Conservation (phyloP, 306 rosid species). For the Aeschynomene evenia region DNA sequence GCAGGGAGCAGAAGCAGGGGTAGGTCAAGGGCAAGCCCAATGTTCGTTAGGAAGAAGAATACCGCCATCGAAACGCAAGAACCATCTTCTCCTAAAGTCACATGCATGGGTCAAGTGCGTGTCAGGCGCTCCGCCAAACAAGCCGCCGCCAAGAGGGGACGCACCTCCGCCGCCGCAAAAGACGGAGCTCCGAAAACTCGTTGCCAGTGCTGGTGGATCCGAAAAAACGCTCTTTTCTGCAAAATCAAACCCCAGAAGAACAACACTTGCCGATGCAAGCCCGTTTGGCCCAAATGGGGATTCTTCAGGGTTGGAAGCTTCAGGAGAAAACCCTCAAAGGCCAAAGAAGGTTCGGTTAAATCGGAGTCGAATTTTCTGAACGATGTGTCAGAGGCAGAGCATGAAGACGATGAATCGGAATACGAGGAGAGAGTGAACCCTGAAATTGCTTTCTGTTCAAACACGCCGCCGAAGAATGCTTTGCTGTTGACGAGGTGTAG, state of each 20-base stretch:
- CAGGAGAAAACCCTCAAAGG: slow-evolving; percentile 36
- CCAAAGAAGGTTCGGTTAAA: slow-evolving; percentile 21
- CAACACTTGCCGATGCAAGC: slow-evolving; percentile 22
- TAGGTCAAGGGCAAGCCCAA: slow-evolving; percentile 75
- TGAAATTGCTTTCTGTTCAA: slow-evolving; percentile 14
- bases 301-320: slow-evolving; percentile 42
- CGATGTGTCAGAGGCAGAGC: slow-evolving; percentile 14
- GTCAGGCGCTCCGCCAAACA: slow-evolving; percentile 61
- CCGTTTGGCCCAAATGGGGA: slow-evolving; percentile 55
- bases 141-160: neutral
- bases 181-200: slow-evolving; percentile 14
- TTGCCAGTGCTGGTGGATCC: slow-evolving; percentile 50
- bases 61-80: slow-evolving; percentile 71
- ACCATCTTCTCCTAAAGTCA: slow-evolving; percentile 95
- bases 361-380: slow-evolving; percentile 34
- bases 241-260: slow-evolving; percentile 20
- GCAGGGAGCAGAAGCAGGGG: slow-evolving; percentile 72
- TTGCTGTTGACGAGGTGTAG: slow-evolving; percentile 72
- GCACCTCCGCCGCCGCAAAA: neutral
- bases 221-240: slow-evolving; percentile 29
- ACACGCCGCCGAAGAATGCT: slow-evolving; percentile 75
- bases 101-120: slow-evolving; percentile 97
- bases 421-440: slow-evolving; percentile 17
- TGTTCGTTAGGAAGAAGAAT: slow-evolving; percentile 72
- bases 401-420: slow-evolving; percentile 27